phyloP scores from a whole-genome alignment of 1,284 basidiomycete species.

The Sphaerobolus stellatus region DNA sequence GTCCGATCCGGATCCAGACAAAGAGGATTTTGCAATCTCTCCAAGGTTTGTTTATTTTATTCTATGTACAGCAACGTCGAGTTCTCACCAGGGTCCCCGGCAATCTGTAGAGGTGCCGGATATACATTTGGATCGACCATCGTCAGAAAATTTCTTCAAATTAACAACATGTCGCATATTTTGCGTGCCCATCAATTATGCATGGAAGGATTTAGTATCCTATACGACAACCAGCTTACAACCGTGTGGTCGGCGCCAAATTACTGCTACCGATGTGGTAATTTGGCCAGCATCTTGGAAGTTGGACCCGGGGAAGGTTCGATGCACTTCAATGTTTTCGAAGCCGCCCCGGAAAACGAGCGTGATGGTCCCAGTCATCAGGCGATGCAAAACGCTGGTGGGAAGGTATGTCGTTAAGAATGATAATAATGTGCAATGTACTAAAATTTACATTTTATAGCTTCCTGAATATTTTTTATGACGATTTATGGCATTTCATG shows the following conservation, averaged over 20 bases:
- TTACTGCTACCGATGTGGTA: constrained; percentile 98
- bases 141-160: constrained; percentile 95
- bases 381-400: constrained; percentile 62
- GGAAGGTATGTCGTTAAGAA: constrained; percentile 62
- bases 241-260: constrained; percentile 99
- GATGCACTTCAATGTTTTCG: constrained; percentile 98
- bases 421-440: background rate
- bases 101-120: constrained; percentile 79
- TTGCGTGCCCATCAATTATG: constrained; percentile 97
- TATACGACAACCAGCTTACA: constrained; percentile 93
- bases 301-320: constrained; percentile 82
- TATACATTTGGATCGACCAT: constrained; percentile 99
- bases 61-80: background rate
- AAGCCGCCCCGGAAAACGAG: constrained; percentile 98
- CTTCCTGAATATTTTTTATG: constrained; percentile 15
- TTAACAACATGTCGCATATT: constrained; percentile 97
- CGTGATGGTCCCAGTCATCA: constrained; percentile 78
- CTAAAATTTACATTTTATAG: background rate
- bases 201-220: constrained; percentile 96
- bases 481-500: background rate
- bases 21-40: constrained; percentile 98
- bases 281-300: constrained; percentile 95
- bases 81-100: constrained; percentile 7
- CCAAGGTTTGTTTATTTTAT: constrained; percentile 64
- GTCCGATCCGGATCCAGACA: constrained; percentile 99